A percentile compares a stretch with the other conserved stretches of the same genome.
Evolutionary conservation across 2,329 filamentous ascomycete genomes (phyloP).

Genomic region (Parafenestella ontariensis): DNA sequence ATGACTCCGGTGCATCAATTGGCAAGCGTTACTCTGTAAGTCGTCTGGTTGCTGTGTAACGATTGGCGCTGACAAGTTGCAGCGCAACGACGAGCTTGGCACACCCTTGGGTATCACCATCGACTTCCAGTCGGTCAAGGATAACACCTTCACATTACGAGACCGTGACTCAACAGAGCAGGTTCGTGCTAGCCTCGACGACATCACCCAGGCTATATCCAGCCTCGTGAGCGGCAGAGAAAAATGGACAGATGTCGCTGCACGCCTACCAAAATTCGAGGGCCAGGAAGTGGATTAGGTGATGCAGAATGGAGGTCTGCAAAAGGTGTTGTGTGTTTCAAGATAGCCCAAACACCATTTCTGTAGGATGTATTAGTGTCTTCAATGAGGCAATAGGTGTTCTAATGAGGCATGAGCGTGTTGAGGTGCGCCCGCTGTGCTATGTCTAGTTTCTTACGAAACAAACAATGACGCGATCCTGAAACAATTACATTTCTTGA

Average conservation of each 20-base stretch:
- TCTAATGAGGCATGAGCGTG: background rate
- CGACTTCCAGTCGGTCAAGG: slow-evolving; percentile 93
- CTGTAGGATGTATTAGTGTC: background rate
- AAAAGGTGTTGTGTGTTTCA: background rate
- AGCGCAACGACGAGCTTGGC: slow-evolving; percentile 91
- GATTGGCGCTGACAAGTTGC: slow-evolving; percentile 21
- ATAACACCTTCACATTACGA: slow-evolving; percentile 83
- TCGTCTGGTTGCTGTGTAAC: background rate
- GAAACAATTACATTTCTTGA: slow-evolving; percentile 2
- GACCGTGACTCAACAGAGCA: slow-evolving; percentile 89
- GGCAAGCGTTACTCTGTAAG: slow-evolving; percentile 77
- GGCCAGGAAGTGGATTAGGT: slow-evolving; percentile 45
- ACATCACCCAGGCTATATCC: slow-evolving; percentile 77
- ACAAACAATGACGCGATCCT: background rate
- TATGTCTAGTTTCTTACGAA: background rate
- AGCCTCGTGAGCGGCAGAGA: slow-evolving; percentile 68
- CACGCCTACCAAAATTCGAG: slow-evolving; percentile 83
- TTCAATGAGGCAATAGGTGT: background rate
- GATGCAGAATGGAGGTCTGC: background rate
- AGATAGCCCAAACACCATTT: no score
- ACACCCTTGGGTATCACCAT: slow-evolving; percentile 93
- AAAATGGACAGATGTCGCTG: slow-evolving; percentile 74
- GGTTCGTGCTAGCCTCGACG: slow-evolving; percentile 81
- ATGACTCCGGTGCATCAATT: slow-evolving; percentile 89
- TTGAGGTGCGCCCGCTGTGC: background rate